These are phyloP conservation scores for Coemansia sp. DNA, from an alignment of 192 early-diverging fungal species.

Conservation along the genomic window DNA sequence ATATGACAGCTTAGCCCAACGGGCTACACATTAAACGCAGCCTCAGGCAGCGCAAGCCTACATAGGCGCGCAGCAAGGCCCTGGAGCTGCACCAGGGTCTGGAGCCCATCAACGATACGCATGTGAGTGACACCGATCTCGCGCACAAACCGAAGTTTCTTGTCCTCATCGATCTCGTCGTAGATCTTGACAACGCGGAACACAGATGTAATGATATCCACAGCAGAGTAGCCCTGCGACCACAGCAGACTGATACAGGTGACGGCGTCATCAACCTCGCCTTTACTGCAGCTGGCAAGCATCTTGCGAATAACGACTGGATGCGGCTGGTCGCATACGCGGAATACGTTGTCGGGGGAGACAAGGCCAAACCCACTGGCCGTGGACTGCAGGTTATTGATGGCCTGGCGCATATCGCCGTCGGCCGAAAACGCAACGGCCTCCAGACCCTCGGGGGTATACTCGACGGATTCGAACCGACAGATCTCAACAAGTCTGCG, in stretches of 20 bases:
- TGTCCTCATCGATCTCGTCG: slow-evolving; percentile 73
- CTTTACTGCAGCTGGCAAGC: slow-evolving; percentile 67
- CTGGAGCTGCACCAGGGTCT: slow-evolving; percentile 80
- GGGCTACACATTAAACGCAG: slow-evolving; percentile 13
- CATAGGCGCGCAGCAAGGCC: slow-evolving; percentile 75
- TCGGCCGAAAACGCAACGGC: slow-evolving; percentile 95
- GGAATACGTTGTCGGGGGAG: slow-evolving; percentile 89
- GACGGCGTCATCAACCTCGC: slow-evolving; percentile 72
- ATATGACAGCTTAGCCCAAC: background rate
- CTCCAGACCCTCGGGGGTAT: slow-evolving; percentile 84
- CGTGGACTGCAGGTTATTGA: slow-evolving; percentile 95
- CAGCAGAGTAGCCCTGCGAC: slow-evolving; percentile 79
- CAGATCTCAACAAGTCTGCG: slow-evolving; percentile 84
- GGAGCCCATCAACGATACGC: slow-evolving; percentile 86
- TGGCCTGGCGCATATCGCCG: slow-evolving; percentile 97
- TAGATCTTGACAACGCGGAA: slow-evolving; percentile 86
- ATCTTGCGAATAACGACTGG: slow-evolving; percentile 78
- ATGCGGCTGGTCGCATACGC: slow-evolving; percentile 97
- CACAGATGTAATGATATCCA: slow-evolving; percentile 90
- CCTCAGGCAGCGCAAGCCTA: slow-evolving; percentile 34
- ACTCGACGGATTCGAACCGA: slow-evolving; percentile 78
- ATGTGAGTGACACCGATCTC: slow-evolving; percentile 94
- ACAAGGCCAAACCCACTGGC: slow-evolving; percentile 84
- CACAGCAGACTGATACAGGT: slow-evolving; percentile 71
- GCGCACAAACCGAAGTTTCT: slow-evolving; percentile 84